These are phyloP conservation scores for Nicotiana sylvestris DNA, from an alignment of 257 asterid species.

Conservation along the genomic window DNA sequence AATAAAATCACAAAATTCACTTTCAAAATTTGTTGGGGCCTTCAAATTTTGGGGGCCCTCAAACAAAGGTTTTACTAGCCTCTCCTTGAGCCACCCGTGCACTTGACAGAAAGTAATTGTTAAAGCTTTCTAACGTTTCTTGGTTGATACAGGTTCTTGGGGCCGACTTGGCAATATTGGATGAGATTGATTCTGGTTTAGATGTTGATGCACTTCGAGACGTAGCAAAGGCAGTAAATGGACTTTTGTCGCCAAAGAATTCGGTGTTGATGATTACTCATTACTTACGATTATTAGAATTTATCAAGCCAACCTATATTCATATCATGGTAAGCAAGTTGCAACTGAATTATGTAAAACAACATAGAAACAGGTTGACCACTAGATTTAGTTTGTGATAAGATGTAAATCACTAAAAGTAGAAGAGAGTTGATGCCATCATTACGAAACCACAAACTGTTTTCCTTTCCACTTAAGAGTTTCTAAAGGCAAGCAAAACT, in stretches of 20 bases:
- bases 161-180: constrained; percentile 84
- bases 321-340: constrained; percentile 80
- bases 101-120: neutral
- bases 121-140: neutral
- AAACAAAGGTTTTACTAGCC: too few relatives aligned
- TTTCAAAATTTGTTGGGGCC: too few relatives aligned
- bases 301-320: constrained; percentile 71
- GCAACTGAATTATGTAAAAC: neutral
- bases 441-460: neutral
- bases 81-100: neutral
- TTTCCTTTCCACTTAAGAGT: neutral
- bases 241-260: constrained; percentile 60
- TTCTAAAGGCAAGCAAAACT: neutral
- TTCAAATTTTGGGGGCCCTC: too few relatives aligned
- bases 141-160: constrained; percentile 76
- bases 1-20: too few relatives aligned
- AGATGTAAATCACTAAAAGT: neutral
- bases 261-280: constrained; percentile 94
- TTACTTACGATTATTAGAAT: constrained; percentile 79
- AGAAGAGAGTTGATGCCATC: constrained; percentile 1
- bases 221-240: constrained; percentile 81
- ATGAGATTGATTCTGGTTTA: constrained; percentile 98
- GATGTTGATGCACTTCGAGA: constrained; percentile 96
- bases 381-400: constrained; percentile 1
- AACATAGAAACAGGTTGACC: neutral